phyloP scores from a whole-genome alignment of 768 basidiomycete species.

The Russula vinacea region DNA sequence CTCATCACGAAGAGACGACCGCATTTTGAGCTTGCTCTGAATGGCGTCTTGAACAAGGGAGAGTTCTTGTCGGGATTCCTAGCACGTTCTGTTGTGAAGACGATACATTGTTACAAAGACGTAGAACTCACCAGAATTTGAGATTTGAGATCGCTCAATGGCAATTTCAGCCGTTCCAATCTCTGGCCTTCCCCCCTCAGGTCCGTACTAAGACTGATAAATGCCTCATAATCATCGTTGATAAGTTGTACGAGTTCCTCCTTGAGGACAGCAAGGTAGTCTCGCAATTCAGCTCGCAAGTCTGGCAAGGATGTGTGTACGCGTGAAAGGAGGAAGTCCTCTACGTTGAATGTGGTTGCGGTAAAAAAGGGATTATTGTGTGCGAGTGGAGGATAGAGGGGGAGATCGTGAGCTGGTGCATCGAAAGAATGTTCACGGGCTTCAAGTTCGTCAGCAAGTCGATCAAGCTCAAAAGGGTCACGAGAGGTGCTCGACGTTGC shows the following conservation, averaged over 20 bases:
- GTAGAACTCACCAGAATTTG: conserved; percentile 62
- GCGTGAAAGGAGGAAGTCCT: conserved; percentile 84
- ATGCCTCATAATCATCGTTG: conserved; percentile 97
- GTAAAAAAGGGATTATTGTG: conserved; percentile 75
- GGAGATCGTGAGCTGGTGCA: conserved; percentile 47
- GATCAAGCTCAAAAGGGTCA: conserved; percentile 67
- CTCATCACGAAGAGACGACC: conserved; percentile 78
- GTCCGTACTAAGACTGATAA: conserved; percentile 93
- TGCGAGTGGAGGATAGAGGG: conserved; percentile 67
- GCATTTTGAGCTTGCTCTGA: conserved; percentile 69
- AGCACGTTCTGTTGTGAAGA: conserved; percentile 3
- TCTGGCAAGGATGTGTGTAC: conserved; percentile 83
- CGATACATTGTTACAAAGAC: conserved; percentile 2
- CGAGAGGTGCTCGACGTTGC: conserved; percentile 25
- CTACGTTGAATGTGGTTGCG: conserved; percentile 69
- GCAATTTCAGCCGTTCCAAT: conserved; percentile 62
- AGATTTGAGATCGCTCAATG: conserved; percentile 57
- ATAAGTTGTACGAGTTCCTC: conserved; percentile 94
- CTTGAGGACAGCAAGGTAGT: conserved; percentile 79
- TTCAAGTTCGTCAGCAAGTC: conserved; percentile 70
- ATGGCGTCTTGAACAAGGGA: conserved; percentile 68
- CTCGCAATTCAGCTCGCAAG: conserved; percentile 79
- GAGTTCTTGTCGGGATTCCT: conserved; percentile 65
- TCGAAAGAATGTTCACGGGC: conserved; percentile 45
- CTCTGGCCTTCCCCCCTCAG: conserved; percentile 79